Conservation (phyloP, 306 rosid genomes). For the Pterocarpus macrocarpus region DNA sequence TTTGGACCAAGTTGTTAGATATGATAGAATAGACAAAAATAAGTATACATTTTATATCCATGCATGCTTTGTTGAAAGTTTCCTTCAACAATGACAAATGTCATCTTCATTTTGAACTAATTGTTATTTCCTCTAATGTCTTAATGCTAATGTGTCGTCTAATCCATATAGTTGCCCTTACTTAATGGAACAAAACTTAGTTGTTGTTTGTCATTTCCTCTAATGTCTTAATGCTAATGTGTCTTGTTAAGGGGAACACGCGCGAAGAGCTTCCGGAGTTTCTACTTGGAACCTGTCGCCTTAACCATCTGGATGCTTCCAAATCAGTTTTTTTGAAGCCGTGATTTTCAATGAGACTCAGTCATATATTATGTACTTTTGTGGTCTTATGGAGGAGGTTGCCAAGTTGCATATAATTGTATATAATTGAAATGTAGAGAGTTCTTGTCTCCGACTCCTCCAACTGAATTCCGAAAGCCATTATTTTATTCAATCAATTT, state of each 20-base stretch:
- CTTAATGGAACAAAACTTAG: too few relatives aligned
- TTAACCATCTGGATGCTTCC: conserved; percentile 70
- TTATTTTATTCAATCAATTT: conserved; percentile 52
- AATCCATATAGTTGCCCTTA: too few relatives aligned
- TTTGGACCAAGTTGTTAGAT: too few relatives aligned
- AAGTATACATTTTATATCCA: too few relatives aligned
- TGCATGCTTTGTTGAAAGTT: too few relatives aligned
- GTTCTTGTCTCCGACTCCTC: neutral
- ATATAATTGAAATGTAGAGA: neutral
- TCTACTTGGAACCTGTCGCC: conserved; percentile 75
- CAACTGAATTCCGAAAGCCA: conserved; percentile 7
- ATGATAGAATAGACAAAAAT: too few relatives aligned
- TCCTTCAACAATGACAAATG: too few relatives aligned
- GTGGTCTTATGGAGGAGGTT: neutral
- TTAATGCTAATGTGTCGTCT: too few relatives aligned
- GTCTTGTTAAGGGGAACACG: conserved; percentile 28
- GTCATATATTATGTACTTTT: neutral
- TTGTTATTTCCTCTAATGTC: neutral
- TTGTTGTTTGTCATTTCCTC: too few relatives aligned
- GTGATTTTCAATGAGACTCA: conserved; percentile 24
- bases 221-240: too few relatives aligned
- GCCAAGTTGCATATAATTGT: neutral
- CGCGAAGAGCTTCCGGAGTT: conserved; percentile 78
- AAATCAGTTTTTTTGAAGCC: conserved; percentile 58
- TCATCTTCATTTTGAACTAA: neutral